Percentiles rank a stretch among this genome's conserved stretches.
Conservation (phyloP, 768 basidiomycete genomes). For the Porphyrellus cyaneotinctus region DNA sequence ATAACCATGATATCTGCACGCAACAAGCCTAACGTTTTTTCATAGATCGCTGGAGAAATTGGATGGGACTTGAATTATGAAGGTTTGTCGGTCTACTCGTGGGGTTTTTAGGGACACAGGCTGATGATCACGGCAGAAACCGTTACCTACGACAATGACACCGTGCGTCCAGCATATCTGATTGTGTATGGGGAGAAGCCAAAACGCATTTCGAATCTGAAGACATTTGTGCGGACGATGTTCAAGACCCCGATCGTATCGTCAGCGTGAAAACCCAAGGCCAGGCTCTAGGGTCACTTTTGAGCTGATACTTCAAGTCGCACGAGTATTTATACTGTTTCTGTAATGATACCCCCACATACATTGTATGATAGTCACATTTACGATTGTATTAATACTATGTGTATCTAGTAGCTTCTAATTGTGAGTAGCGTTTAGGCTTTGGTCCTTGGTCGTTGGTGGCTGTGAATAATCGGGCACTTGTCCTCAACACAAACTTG, state of each 20-base stretch:
- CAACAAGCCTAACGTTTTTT: background rate
- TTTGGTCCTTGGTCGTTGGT: too few relatives aligned
- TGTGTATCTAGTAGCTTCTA: background rate
- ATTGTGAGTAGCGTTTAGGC: background rate
- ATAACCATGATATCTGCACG: conserved; percentile 14
- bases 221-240: conserved; percentile 24
- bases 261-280: conserved; percentile 3
- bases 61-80: conserved; percentile 64
- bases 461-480: too few relatives aligned
- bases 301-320: too few relatives aligned
- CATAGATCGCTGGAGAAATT: conserved; percentile 58
- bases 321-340: conserved; percentile 10
- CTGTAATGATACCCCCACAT: conserved; percentile 16
- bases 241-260: conserved; percentile 32
- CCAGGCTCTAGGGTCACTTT: background rate
- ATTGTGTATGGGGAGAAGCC: conserved; percentile 50
- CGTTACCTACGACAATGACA: conserved; percentile 63
- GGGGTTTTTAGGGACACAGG: background rate
- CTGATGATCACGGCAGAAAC: conserved; percentile 40
- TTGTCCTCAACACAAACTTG: too few relatives aligned
- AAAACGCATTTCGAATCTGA: conserved; percentile 17
- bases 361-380: conserved; percentile 16
- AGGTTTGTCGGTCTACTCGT: conserved; percentile 17
- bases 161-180: conserved; percentile 62
- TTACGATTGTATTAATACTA: background rate